Evolutionary conservation across 1,284 basidiomycete genomes (phyloP), one percentile per base, ranked within the genome.

Genomic region (Irpex sp.): DNA sequence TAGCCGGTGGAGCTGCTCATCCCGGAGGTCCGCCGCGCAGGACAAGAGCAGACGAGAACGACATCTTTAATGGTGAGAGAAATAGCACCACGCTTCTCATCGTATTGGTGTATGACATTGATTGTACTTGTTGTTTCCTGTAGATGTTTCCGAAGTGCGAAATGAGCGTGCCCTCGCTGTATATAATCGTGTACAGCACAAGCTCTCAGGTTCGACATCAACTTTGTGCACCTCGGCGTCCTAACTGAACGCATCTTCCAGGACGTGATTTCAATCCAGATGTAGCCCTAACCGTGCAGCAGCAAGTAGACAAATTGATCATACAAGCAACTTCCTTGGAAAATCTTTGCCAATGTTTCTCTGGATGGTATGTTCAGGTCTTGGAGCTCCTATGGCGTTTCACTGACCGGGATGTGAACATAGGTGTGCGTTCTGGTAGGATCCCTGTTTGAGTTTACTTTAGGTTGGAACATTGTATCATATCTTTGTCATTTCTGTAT

Each of bases 321-420:
- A 82, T 87, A 65, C 94, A 97, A 75, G 94, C 96, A 5, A 97
- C 92, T 5, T 90, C 91, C 11, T 79, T 97, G 56, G 95, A 97
- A 76, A 97, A 97, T 74, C 85, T 98, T 2, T 97, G 94, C 75
- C 94, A 96, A 73, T 95, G 93, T 70, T 98, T 97, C 79, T 94
- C 95, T 66, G 96, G 96, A 75, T 97, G 96, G 96, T 93, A 75
- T 66, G 81, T 71, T 13, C 15, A 56, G 4, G 36, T 44, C 13
- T 19, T 37, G 4, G 34, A 6, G 2, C 17, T 38, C 11, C 4
- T 11, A 11, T 5, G 3, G 7, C 49, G 5, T 19, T 21, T 62
- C 1, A 48, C 34, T 51, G 49, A 55, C 19, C 26, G 26, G 4
- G 26, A 26, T 17, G 34, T 34, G 5, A 49, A 19, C 21, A 11